A percentile compares a stretch with the other conserved stretches of the same genome.
These are phyloP conservation scores for Cornus florida DNA, from an alignment of 148 eudicot species.

Conservation along the genomic window DNA sequence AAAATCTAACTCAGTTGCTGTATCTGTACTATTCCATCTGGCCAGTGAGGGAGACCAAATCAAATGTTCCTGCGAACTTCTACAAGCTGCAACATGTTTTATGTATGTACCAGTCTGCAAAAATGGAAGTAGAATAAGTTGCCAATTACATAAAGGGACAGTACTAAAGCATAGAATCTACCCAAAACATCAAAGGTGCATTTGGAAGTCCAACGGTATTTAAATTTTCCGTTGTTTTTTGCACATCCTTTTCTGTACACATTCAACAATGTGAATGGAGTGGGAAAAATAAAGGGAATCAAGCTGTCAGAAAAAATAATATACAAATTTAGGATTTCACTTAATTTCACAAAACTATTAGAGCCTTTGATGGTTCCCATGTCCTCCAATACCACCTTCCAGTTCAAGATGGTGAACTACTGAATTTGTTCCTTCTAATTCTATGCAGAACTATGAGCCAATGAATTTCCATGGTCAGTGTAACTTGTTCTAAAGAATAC, in stretches of 20 bases:
- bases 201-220: not conserved
- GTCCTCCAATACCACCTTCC: not conserved
- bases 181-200: not conserved
- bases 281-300: not conserved
- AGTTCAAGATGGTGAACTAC: not conserved
- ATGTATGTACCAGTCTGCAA: conserved; percentile 30
- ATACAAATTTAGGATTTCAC: not conserved
- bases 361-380: not conserved
- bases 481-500: too few relatives aligned
- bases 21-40: conserved; percentile 39
- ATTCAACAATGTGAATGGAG: not conserved
- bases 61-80: conserved; percentile 21
- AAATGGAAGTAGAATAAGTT: conserved; percentile 3
- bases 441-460: not conserved
- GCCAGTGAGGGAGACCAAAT: conserved; percentile 22
- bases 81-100: conserved; percentile 32
- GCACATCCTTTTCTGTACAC: not conserved
- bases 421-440: not conserved
- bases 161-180: not conserved
- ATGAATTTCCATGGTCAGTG: too few relatives aligned
- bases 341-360: not conserved
- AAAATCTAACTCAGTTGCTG: conserved; percentile 28
- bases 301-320: not conserved
- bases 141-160: not conserved
- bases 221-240: not conserved